Percentiles rank a stretch among this genome's conserved stretches.
Conservation (phyloP, 345 rosid species). For the Bruguiera parviflora region DNA sequence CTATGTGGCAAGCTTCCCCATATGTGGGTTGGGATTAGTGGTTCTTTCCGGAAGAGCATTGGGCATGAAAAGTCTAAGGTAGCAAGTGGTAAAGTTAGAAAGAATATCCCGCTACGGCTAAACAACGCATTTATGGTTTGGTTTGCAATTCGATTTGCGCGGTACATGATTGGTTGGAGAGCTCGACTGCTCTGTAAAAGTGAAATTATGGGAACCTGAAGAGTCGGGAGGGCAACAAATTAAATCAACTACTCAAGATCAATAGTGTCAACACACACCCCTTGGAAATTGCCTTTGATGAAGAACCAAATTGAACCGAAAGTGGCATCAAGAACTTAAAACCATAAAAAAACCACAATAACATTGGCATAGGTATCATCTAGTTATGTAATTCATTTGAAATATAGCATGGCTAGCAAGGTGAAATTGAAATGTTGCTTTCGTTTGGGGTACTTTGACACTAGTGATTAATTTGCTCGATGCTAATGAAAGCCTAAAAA, state of each 20-base stretch:
- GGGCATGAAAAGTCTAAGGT: neutral
- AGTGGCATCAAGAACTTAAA: neutral
- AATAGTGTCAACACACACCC: too few species aligned
- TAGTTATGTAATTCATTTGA: neutral
- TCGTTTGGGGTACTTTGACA: neutral
- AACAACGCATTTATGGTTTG: conserved; percentile 1
- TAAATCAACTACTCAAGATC: too few species aligned
- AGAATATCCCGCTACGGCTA: neutral
- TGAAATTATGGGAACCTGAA: neutral
- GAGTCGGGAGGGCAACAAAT: neutral
- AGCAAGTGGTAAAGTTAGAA: neutral
- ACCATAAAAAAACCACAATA: neutral
- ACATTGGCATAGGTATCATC: neutral
- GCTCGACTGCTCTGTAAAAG: conserved; percentile 17
- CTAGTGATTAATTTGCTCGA: neutral
- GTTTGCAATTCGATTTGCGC: neutral
- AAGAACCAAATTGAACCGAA: neutral
- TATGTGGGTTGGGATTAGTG: neutral
- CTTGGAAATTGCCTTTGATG: neutral
- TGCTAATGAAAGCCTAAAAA: conserved; percentile 18
- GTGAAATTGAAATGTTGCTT: conserved; percentile 1
- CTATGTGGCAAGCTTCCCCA: neutral
- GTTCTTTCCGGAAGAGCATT: conserved; percentile 2
- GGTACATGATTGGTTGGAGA: conserved; percentile 8
- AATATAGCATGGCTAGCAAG: neutral